phyloP scores from a whole-genome alignment of 768 basidiomycete genomes.

The Russula earlei region DNA sequence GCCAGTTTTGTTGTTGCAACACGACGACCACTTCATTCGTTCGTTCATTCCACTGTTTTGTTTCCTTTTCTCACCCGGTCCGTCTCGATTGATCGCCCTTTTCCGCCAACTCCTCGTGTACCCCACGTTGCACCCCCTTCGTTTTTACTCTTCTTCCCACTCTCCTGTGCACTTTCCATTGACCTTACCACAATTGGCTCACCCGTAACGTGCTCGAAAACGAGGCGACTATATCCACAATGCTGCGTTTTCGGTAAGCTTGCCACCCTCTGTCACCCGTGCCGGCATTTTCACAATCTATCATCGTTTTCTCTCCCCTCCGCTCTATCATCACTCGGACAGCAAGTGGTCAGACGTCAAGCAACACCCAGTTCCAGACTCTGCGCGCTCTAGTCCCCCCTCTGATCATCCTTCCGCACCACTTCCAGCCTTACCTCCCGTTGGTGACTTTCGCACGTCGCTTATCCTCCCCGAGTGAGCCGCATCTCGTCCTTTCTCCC shows the following conservation, averaged over 20 bases:
- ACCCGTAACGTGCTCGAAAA: slow-evolving; percentile 58
- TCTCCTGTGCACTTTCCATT: slow-evolving; percentile 20
- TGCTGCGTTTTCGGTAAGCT: slow-evolving; percentile 80
- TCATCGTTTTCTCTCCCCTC: slow-evolving; percentile 8
- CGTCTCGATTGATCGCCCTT: background rate
- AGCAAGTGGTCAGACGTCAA: slow-evolving; percentile 77
- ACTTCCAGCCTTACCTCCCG: slow-evolving; percentile 52
- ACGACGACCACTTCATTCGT: too few relatives aligned
- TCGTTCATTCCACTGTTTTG: too few relatives aligned
- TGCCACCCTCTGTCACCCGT: background rate
- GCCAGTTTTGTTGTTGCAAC: too few relatives aligned
- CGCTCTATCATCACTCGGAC: slow-evolving; percentile 22
- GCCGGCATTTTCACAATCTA: slow-evolving; percentile 16
- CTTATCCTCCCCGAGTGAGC: slow-evolving; percentile 79
- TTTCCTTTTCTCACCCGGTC: background rate
- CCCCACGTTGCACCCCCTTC: slow-evolving; percentile 57
- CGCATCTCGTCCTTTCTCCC: slow-evolving; percentile 17
- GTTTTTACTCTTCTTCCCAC: slow-evolving; percentile 24
- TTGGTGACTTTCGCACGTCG: slow-evolving; percentile 77
- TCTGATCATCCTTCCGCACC: slow-evolving; percentile 26
- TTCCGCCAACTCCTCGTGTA: slow-evolving; percentile 50
- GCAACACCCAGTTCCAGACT: slow-evolving; percentile 35
- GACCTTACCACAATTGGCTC: slow-evolving; percentile 14
- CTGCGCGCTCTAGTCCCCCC: slow-evolving; percentile 19
- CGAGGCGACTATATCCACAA: slow-evolving; percentile 37